These are phyloP conservation scores for Fusarium longipes DNA, from an alignment of 2,329 filamentous ascomycete genomes.

Conservation along the genomic window DNA sequence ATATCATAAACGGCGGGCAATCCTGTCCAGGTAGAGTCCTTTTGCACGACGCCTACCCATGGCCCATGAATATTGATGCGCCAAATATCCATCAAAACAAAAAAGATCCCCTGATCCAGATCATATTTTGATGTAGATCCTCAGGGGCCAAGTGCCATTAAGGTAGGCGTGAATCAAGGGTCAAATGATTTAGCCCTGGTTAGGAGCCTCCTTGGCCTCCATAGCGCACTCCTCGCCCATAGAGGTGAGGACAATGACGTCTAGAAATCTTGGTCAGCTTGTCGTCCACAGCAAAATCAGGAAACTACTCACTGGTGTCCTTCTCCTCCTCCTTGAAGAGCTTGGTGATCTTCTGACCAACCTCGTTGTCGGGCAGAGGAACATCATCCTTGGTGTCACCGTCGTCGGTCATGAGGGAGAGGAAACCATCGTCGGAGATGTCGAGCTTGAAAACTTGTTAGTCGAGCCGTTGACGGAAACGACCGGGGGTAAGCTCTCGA, in stretches of 20 bases:
- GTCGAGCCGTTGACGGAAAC: slow-evolving; percentile 12
- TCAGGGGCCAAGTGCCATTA: slow-evolving; percentile 46
- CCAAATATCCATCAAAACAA: slow-evolving; percentile 51
- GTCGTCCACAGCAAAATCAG: neutral
- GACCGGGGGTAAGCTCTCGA: slow-evolving; percentile 21
- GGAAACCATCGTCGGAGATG: slow-evolving; percentile 92
- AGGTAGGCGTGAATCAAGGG: slow-evolving; percentile 39
- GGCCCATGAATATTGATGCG: slow-evolving; percentile 52
- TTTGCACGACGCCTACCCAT: slow-evolving; percentile 56
- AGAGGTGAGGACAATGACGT: slow-evolving; percentile 90
- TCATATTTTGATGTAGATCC: slow-evolving; percentile 38
- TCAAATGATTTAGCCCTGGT: slow-evolving; percentile 45
- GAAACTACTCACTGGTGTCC: slow-evolving; percentile 82
- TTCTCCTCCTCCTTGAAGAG: slow-evolving; percentile 87
- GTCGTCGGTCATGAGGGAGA: slow-evolving; percentile 90
- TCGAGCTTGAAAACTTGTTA: slow-evolving; percentile 73
- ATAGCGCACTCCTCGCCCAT: slow-evolving; percentile 96
- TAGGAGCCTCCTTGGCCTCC: slow-evolving; percentile 92
- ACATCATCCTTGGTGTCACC: slow-evolving; percentile 95
- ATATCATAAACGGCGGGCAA: slow-evolving; percentile 55
- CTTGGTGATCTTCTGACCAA: slow-evolving; percentile 86
- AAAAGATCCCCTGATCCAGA: slow-evolving; percentile 45
- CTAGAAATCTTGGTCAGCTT: slow-evolving; percentile 59
- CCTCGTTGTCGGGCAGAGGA: slow-evolving; percentile 87
- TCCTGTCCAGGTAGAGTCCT: slow-evolving; percentile 58